A percentile compares a stretch with the other conserved stretches of the same genome.
These are phyloP conservation scores for Lyophyllum decastes DNA, from an alignment of 768 basidiomycete genomes.

Conservation along the genomic window DNA sequence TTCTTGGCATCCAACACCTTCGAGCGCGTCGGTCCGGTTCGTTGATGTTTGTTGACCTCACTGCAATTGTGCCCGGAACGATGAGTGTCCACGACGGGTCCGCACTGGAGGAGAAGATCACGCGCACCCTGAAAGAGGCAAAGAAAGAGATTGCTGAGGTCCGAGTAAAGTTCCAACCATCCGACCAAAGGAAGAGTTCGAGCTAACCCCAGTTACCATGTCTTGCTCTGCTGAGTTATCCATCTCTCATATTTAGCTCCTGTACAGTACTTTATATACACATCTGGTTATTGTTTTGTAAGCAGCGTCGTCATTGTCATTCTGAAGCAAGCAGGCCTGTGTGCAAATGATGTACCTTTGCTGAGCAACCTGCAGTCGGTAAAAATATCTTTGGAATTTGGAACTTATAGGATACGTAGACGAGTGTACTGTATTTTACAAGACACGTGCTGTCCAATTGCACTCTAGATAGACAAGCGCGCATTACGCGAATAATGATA, in stretches of 20 bases:
- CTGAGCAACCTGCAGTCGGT: background rate
- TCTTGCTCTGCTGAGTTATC: background rate
- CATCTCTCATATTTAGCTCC: background rate
- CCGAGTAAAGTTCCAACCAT: slow-evolving; percentile 58
- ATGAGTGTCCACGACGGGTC: slow-evolving; percentile 61
- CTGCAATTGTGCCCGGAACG: slow-evolving; percentile 62
- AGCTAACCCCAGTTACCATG: background rate
- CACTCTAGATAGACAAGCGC: slow-evolving; percentile 3
- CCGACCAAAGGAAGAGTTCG: background rate
- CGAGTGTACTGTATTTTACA: background rate
- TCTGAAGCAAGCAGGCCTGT: background rate
- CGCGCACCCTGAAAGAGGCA: slow-evolving; percentile 50
- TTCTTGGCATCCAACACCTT: slow-evolving; percentile 53
- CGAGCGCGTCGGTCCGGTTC: slow-evolving; percentile 82
- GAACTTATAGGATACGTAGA: background rate
- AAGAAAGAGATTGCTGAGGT: slow-evolving; percentile 76
- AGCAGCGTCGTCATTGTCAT: background rate
- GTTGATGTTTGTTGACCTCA: slow-evolving; percentile 80
- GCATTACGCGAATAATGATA: slow-evolving; percentile 45
- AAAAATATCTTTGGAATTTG: no score
- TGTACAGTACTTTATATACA: slow-evolving; percentile 6
- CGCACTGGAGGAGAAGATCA: slow-evolving; percentile 63
- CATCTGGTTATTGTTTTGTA: background rate
- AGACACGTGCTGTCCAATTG: background rate
- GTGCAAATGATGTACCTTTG: background rate